Base-by-base conservation (phyloP, 176 grass and related monocot species). In the Juncus effusus region DNA sequence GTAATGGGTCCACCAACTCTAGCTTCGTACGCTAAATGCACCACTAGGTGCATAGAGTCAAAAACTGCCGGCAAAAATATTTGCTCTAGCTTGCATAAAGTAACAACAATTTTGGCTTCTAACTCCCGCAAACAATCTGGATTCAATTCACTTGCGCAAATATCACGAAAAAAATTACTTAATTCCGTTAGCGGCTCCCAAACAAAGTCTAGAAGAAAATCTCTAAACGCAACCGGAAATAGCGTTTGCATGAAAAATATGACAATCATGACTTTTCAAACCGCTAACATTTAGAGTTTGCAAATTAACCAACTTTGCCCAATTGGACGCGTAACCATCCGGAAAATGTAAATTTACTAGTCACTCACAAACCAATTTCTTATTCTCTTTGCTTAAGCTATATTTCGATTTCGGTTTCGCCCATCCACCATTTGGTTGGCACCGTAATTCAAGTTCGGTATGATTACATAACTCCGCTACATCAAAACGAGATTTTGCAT, bases 171-270 rank as follows among this genome's bases (percentile, higher is more conserved):
- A 28, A 28, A 28, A 28, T 28, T 28, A 28, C 19, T 28, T 28
- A 28, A 28, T 28, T 28, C 19, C 1, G 1, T 28, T 28, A 28
- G 19, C 19, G 19, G 1, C 19, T 28, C 19, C 19, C 19, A 28
- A 28, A 28, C 19, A 28, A 28, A 28, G 19, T 28, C 19, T 28
- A 28, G 1, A 28, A 28, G 19, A 28, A 28, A 28, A 28, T 28
- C 19, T 1, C 19, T 1, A 28, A 28, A 28, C 19, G 19, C 19
- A 28, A 28, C 19, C 19, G 35, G 67, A 0, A 74, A 15, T 1
- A 74, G 4, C 0, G 11, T 39, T 11, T 74, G 60, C 13, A 66
- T 74, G 14, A 80, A 74, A n/a, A 5, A 80, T 67, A 38, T 80
- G 77, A 35, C 13, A 50, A 42, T 80, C 52, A 59, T 79, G 77